These are phyloP conservation scores for Xylaria nigripes DNA, from an alignment of 495 filamentous ascomycete genomes.

Conservation along the genomic window DNA sequence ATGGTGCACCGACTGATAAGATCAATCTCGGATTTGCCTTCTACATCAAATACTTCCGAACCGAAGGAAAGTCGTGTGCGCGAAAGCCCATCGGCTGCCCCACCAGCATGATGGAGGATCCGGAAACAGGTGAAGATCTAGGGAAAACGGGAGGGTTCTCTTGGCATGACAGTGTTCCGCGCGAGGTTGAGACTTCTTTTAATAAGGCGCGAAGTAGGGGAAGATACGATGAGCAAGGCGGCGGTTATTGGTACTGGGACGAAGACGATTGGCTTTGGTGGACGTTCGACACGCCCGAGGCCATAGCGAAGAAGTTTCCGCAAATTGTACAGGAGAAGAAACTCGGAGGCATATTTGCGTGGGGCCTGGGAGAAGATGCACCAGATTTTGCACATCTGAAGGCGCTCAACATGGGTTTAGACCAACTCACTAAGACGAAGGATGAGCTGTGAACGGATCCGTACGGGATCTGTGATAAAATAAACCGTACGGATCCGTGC, in stretches of 20 bases:
- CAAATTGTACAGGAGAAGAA: slow-evolving; percentile 48
- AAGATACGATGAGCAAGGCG: slow-evolving; percentile 47
- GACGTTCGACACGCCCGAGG: slow-evolving; percentile 62
- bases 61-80: slow-evolving; percentile 43
- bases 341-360: slow-evolving; percentile 64
- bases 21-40: slow-evolving; percentile 69
- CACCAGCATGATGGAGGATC: slow-evolving; percentile 55
- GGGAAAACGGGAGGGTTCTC: slow-evolving; percentile 56
- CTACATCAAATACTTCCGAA: slow-evolving; percentile 66
- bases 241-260: slow-evolving; percentile 67
- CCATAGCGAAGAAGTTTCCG: slow-evolving; percentile 56
- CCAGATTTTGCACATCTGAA: slow-evolving; percentile 49
- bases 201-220: slow-evolving; percentile 46
- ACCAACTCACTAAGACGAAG: slow-evolving; percentile 21
- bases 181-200: slow-evolving; percentile 40
- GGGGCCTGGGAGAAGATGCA: slow-evolving; percentile 67
- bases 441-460: slow-evolving; percentile 23
- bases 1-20: slow-evolving; percentile 48
- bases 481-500: too few species aligned
- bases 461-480: too few species aligned
- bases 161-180: slow-evolving; percentile 45
- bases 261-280: slow-evolving; percentile 53
- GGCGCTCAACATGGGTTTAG: slow-evolving; percentile 45
- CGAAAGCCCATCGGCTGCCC: slow-evolving; percentile 52
- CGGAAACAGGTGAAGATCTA: slow-evolving; percentile 54